These are phyloP conservation scores for Rubia balearica DNA, from an alignment of 305 asterid genomes.

Conservation along the genomic window DNA sequence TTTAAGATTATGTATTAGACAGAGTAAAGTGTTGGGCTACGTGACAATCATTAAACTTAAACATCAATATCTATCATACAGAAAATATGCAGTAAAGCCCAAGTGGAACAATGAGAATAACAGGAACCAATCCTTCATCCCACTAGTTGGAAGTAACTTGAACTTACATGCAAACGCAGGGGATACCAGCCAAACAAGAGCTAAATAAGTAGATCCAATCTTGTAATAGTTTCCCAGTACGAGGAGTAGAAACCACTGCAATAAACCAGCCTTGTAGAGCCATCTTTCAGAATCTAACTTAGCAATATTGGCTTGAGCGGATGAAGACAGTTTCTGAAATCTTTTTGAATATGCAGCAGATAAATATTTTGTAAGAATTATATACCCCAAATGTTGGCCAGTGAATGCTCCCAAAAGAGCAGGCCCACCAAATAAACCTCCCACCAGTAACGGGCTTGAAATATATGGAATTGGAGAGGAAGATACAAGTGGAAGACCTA, in stretches of 20 bases:
- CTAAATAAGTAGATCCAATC: conserved; percentile 75
- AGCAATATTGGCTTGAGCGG: conserved; percentile 45
- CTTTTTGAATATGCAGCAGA: conserved; percentile 32
- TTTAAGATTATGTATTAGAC: conserved; percentile 32
- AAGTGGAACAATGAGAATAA: background rate
- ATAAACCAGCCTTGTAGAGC: conserved; percentile 73
- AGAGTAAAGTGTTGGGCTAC: conserved; percentile 2
- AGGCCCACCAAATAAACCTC: conserved; percentile 79
- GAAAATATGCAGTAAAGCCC: background rate
- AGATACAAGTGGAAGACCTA: conserved; percentile 57
- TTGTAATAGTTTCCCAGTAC: conserved; percentile 61
- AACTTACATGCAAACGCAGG: conserved; percentile 99
- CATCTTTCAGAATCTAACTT: conserved; percentile 95
- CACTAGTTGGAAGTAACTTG: background rate
- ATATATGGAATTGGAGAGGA: conserved; percentile 72
- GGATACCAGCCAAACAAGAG: conserved; percentile 73
- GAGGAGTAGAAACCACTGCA: conserved; percentile 79
- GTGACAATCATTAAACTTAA: conserved; percentile 5
- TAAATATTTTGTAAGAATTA: conserved; percentile 46
- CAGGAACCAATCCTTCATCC: background rate
- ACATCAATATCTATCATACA: conserved; percentile 2
- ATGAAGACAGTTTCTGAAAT: conserved; percentile 43
- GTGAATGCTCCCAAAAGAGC: conserved; percentile 84
- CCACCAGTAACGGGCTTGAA: conserved; percentile 71
- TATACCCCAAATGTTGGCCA: conserved; percentile 79